Conservation (phyloP, 257 asterid species). For the Nicotiana tabacum region DNA sequence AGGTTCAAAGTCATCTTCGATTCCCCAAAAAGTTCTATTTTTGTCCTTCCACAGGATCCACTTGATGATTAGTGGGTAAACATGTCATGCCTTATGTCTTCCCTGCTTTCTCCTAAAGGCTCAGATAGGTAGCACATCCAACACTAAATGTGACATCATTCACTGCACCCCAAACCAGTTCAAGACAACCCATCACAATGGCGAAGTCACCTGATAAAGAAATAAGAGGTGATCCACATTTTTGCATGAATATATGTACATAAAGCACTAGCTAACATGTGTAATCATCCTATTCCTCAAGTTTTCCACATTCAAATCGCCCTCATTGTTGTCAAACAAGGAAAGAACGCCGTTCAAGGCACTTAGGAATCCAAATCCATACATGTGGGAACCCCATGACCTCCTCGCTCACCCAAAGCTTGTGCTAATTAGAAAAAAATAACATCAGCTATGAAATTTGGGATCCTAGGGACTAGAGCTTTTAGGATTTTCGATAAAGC, state of each 20-base stretch:
- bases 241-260: not conserved
- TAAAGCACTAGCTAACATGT: not conserved
- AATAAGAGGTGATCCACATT: not conserved
- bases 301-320: not conserved
- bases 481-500: too few species aligned
- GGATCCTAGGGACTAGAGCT: not conserved
- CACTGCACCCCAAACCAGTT: not conserved
- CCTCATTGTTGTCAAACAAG: not conserved
- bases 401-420: not conserved
- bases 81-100: not conserved
- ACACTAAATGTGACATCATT: not conserved
- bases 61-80: not conserved
- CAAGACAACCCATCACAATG: not conserved
- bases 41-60: not conserved
- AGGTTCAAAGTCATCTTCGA: not conserved
- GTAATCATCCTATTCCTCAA: slow-evolving; percentile 4
- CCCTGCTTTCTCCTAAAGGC: not conserved
- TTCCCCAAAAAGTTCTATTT: not conserved
- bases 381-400: slow-evolving; percentile 1
- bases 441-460: not conserved
- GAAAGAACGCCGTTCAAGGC: not conserved
- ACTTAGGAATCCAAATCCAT: not conserved
- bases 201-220: not conserved
- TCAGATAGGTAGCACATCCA: not conserved
- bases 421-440: not conserved